Base-by-base conservation (phyloP, 257 asterid species). In the Scutellaria galericulata region DNA sequence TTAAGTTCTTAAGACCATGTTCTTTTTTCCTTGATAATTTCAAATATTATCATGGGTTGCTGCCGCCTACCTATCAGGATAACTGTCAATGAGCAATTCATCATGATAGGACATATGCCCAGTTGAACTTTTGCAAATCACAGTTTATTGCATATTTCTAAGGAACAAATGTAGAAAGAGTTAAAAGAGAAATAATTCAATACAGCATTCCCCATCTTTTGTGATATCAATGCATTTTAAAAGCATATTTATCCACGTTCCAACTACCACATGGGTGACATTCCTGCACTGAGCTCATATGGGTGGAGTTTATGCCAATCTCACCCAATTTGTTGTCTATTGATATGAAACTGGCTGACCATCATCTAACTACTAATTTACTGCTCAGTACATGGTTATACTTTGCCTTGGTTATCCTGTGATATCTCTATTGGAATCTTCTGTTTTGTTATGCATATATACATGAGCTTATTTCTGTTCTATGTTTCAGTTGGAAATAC, bases 401-500 rank as follows among this genome's bases (percentile, higher is more conserved):
- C n/a, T 64, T 14, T 0, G 15, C 51, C 15, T 45, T 50, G 10
- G 46, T 46, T 31, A 13, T 20, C 18, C 27, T 65, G 59, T 2
- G 12, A 68, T 50, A 7, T 39, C 59, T 56, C 46, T 24, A 24
- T 57, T 9, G 9, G 47, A 35, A 7, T 57, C 15, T 57, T 55
- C 69, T 9, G 11, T 40, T 68, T 8, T 7, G 1, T 53, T 35
- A 52, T 7, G 27, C 52, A 9, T 14, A 9, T 14, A 9, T 5
- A 39, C 41, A 41, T 66, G 55, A 62, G 18, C 46, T 75, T 44
- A 51, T 18, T 73, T 66, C 9, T 64, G 53, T 55, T 75, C 18
- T 68, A 54, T 76, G 76, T 79, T 75, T 77, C 96, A 95, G 98
- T 65, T 95, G 73, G 96, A 90, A 78, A 83, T 95, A 40, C 73